Evolutionary conservation across 139 green algal species (phyloP).

Genomic region (Haematococcus lacustris): DNA sequence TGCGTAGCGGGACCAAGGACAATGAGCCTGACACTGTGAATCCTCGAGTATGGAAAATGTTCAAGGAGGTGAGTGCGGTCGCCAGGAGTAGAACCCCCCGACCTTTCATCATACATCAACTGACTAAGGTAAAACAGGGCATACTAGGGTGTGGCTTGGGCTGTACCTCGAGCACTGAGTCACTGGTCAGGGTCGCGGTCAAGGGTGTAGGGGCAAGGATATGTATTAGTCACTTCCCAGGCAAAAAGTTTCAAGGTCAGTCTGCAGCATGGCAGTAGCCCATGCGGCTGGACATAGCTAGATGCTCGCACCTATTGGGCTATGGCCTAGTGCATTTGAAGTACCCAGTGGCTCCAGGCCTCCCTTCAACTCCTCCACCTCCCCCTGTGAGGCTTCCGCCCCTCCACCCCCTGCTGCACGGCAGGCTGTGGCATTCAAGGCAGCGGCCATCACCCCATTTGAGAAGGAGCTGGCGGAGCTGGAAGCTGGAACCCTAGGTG

Average conservation of each 20-base stretch:
- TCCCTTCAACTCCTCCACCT: background rate
- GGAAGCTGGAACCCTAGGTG: constrained; percentile 6
- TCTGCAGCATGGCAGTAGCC: background rate
- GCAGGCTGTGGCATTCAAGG: constrained; percentile 9
- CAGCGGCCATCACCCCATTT: background rate
- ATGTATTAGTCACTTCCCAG: background rate
- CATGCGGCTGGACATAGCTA: background rate
- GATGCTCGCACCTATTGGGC: background rate
- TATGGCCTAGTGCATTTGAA: background rate
- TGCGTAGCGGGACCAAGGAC: too few species aligned
- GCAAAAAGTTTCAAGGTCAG: background rate
- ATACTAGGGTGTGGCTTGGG: background rate
- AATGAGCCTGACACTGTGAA: too few species aligned
- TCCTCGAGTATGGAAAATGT: constrained; percentile 9
- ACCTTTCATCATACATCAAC: background rate
- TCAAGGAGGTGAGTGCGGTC: background rate
- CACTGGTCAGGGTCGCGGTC: background rate
- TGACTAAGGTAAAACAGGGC: background rate
- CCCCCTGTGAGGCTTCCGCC: constrained; percentile 6
- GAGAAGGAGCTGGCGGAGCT: background rate
- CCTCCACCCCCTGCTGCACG: constrained; percentile 10
- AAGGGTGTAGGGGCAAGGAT: background rate
- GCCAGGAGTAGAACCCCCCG: background rate
- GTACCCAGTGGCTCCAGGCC: background rate
- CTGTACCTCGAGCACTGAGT: background rate